A percentile compares a stretch with the other conserved stretches of the same genome.
These are phyloP conservation scores for Lasiodiplodia theobromae DNA, from an alignment of 2,329 filamentous ascomycete species.

Conservation along the genomic window DNA sequence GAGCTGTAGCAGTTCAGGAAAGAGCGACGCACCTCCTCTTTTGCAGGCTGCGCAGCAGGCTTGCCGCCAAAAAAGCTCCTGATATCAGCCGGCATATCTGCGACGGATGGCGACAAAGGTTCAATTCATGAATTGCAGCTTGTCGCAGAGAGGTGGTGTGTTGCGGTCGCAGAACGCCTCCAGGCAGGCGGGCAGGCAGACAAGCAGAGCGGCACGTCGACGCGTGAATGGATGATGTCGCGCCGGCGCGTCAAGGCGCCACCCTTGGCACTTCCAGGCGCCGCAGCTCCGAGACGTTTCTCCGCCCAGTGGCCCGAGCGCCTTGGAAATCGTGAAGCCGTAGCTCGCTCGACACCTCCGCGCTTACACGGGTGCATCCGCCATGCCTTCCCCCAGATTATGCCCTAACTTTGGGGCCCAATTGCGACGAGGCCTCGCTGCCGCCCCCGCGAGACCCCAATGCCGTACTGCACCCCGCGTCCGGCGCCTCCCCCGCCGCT, in stretches of 20 bases:
- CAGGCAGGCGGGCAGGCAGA: neutral
- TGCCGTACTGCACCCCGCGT: slow-evolving; percentile 8
- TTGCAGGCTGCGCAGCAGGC: slow-evolving; percentile 59
- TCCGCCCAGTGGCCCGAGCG: slow-evolving; percentile 21
- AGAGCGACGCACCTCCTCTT: slow-evolving; percentile 40
- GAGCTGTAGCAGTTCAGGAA: neutral
- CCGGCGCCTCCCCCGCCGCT: neutral
- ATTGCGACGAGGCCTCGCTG: slow-evolving; percentile 38
- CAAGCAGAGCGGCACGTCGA: slow-evolving; percentile 13
- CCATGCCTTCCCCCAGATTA: slow-evolving; percentile 52
- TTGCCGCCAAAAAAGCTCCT: slow-evolving; percentile 88
- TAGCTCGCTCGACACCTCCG: slow-evolving; percentile 33
- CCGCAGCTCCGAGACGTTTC: slow-evolving; percentile 21
- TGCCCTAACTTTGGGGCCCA: slow-evolving; percentile 43
- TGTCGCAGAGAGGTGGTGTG: neutral
- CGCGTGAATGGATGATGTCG: slow-evolving; percentile 29
- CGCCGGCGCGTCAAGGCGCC: slow-evolving; percentile 16
- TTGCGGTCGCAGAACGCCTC: neutral
- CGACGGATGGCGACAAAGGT: neutral
- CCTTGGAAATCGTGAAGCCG: slow-evolving; percentile 24
- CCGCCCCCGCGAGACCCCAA: slow-evolving; percentile 31
- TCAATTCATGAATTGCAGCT: slow-evolving; percentile 6
- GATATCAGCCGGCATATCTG: slow-evolving; percentile 80
- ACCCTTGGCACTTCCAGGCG: neutral
- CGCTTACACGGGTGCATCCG: slow-evolving; percentile 32